Evolutionary conservation across 1,284 basidiomycete genomes (phyloP).

Genomic region (Tilletia indica): DNA sequence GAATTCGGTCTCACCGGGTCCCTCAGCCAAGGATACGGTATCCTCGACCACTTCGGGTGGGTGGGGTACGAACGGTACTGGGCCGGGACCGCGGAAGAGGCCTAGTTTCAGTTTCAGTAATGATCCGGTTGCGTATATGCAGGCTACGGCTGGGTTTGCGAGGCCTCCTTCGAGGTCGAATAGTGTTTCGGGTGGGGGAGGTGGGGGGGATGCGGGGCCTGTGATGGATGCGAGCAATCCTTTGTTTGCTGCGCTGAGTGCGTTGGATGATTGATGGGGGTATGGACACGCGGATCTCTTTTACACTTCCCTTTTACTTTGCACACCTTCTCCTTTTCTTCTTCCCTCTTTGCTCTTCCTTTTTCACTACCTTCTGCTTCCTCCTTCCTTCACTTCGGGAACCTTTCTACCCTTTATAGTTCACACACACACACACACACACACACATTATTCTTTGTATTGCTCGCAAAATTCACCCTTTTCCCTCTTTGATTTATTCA

Average conservation of each 20-base stretch:
- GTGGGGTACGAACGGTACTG: neutral
- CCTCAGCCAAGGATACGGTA: constrained; percentile 2
- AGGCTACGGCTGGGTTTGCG: constrained; percentile 14
- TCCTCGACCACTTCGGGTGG: neutral
- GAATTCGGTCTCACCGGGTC: neutral
- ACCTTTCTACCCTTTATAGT: too few species aligned
- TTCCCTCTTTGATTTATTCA: too few species aligned
- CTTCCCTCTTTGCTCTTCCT: too few species aligned
- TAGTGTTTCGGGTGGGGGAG: constrained; percentile 4
- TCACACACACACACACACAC: too few species aligned
- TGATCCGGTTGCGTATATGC: constrained; percentile 17
- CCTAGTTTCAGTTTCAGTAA: constrained; percentile 11
- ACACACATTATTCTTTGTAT: too few species aligned
- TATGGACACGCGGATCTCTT: too few species aligned
- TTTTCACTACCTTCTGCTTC: too few species aligned
- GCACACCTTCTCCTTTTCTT: too few species aligned
- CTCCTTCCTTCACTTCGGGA: too few species aligned
- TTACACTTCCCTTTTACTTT: too few species aligned
- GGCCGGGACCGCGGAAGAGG: constrained; percentile 9
- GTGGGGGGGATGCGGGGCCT: neutral
- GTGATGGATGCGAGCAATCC: constrained; percentile 9
- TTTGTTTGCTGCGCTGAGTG: constrained; percentile 13
- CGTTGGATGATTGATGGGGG: constrained; percentile 12
- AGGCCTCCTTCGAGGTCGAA: constrained; percentile 12
- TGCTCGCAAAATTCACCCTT: too few species aligned